Conservation (phyloP, 2,329 filamentous ascomycete species). For the Claviceps maximensis region DNA sequence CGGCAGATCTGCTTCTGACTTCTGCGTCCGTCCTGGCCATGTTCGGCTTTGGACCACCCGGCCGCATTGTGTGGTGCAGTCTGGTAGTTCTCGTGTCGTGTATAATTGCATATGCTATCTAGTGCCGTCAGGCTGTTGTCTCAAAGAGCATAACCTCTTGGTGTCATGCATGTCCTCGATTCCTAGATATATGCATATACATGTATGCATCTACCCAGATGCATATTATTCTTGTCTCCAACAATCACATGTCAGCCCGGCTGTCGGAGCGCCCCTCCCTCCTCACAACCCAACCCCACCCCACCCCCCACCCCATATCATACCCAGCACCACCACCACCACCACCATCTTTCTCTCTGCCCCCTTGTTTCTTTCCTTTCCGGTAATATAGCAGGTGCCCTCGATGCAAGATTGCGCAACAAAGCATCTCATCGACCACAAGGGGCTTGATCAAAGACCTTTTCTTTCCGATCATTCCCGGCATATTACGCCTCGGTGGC, state of each 20-base stretch:
- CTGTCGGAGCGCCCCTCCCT: not conserved
- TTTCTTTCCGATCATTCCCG: slow-evolving; percentile 3
- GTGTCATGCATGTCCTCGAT: not conserved
- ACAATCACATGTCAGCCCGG: slow-evolving; percentile 4
- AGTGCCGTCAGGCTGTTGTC: not conserved
- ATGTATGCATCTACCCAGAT: not conserved
- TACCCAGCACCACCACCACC: too few species aligned
- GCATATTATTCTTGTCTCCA: not conserved
- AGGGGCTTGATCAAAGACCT: not conserved
- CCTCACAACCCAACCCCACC: too few species aligned
- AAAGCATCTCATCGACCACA: not conserved
- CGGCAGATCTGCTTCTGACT: too few species aligned
- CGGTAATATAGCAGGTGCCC: not conserved
- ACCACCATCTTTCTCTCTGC: too few species aligned
- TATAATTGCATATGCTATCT: too few species aligned
- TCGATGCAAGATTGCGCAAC: not conserved
- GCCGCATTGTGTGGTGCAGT: too few species aligned
- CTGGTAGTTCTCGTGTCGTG: too few species aligned
- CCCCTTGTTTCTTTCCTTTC: too few species aligned
- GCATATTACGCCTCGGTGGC: not conserved
- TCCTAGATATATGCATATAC: too few species aligned
- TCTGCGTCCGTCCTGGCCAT: not conserved
- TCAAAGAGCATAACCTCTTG: not conserved
- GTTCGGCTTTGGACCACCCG: not conserved
- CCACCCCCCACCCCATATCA: too few species aligned